Evolutionary conservation across 768 basidiomycete genomes (phyloP).

Genomic region (Mycena venus): DNA sequence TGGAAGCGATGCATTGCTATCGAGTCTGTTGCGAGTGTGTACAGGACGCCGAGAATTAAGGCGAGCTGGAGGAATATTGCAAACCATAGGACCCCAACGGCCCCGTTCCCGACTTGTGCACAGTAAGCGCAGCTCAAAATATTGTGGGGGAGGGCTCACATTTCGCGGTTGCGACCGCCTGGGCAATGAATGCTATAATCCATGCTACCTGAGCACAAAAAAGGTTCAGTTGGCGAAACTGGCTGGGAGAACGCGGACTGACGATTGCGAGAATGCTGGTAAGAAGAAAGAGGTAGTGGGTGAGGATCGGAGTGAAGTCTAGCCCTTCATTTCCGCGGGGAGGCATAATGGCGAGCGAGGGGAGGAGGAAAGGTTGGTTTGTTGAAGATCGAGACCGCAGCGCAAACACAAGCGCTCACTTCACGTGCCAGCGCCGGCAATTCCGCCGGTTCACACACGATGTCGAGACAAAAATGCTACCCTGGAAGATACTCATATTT

Average conservation of each 20-base stretch:
- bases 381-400: constrained; percentile 29
- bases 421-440: constrained; percentile 1
- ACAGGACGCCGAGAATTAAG: constrained; percentile 79
- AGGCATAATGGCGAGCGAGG: constrained; percentile 54
- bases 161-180: constrained; percentile 72
- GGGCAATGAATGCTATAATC: constrained; percentile 84
- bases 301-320: constrained; percentile 90
- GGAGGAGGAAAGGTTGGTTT: constrained; percentile 7
- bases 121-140: constrained; percentile 2
- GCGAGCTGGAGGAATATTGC: constrained; percentile 83
- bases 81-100: constrained; percentile 84
- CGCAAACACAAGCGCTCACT: constrained; percentile 22
- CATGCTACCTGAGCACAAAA: constrained; percentile 69
- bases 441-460: too few relatives aligned
- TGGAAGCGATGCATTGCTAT: constrained; percentile 94
- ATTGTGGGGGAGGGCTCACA: constrained; percentile 49
- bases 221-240: constrained; percentile 46
- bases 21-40: constrained; percentile 88
- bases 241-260: constrained; percentile 45
- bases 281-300: constrained; percentile 87
- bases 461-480: too few relatives aligned
- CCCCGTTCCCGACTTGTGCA: constrained; percentile 51
- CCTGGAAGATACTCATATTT: too few relatives aligned
- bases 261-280: constrained; percentile 88
- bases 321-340: constrained; percentile 75